Base-by-base conservation (phyloP, 768 basidiomycete species). In the Hygrocybe punicea region DNA sequence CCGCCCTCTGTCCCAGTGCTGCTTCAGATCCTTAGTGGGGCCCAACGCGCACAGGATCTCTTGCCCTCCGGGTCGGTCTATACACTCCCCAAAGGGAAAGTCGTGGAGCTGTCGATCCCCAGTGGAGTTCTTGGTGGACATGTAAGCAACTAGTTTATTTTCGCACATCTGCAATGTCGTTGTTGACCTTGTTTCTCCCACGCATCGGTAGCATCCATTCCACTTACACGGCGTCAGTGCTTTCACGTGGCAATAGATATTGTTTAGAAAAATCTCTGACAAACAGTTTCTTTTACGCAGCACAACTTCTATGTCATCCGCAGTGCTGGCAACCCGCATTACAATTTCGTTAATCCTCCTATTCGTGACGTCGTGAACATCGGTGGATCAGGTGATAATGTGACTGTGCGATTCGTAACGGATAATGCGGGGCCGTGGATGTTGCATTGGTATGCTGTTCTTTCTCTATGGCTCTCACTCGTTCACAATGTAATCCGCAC, bases 351-450 rank as follows among this genome's bases (percentile, higher is more conserved):
- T 7, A 84, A 88, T 63, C 86, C 85, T 1, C 71, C 79, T 17
- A 57, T 71, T 70, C 73, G 84, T 49, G 85, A 86, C 64, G 81
- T 81, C 0, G 77, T 84, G 40, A 63, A 62, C 36, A 60, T 42
- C 9, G 63, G 65, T 7, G 24, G 19, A 19, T 37, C 44, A 1
- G 54, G 29, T 37, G 69, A 72, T 49, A 74, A 75, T 16, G 78
- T 78, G 14, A 78, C 77, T 1, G 62, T 84, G 44, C 75, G 82
- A 11, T 84, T 81, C 69, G 66, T 63, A 1, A 81, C 81, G 1
- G 76, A 82, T 50, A 82, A 82, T 56, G 64, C 80, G 35, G 82
- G 82, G 2, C 78, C 78, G 4, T 81, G 78, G 79, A 70, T 79
- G 50, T 57, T 81, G 24, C 81, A 81, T 60, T 82, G 81, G 75